Conservation (phyloP, 345 rosid genomes). For the Stellera chamaejasme region DNA sequence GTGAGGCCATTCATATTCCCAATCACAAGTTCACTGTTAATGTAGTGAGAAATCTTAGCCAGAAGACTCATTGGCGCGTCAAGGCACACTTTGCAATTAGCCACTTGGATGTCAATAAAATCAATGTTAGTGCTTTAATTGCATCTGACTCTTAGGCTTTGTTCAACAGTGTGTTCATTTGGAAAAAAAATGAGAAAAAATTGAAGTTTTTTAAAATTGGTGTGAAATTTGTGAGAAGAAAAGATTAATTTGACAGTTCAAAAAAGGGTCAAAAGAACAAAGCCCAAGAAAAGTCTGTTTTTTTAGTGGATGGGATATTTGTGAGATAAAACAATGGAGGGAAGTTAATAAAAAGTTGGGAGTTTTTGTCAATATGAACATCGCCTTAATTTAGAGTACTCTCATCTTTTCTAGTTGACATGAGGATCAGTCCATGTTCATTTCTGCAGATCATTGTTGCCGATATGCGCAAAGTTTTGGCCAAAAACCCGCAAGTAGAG, state of each 20-base stretch:
- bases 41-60: slow-evolving; percentile 92
- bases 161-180: too few species aligned
- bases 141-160: not conserved
- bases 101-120: slow-evolving; percentile 84
- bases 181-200: too few species aligned
- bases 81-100: slow-evolving; percentile 83
- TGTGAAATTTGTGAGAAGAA: too few species aligned
- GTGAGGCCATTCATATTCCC: slow-evolving; percentile 95
- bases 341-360: too few species aligned
- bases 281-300: too few species aligned
- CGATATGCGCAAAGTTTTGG: slow-evolving; percentile 95
- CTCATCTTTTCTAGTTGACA: not conserved
- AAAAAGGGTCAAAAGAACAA: too few species aligned
- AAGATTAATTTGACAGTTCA: too few species aligned
- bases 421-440: slow-evolving; percentile 7
- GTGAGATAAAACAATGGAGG: too few species aligned
- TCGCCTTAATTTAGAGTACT: not conserved
- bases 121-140: slow-evolving; percentile 47
- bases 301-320: too few species aligned
- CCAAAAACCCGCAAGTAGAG: slow-evolving; percentile 90
- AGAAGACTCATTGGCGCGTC: slow-evolving; percentile 96
- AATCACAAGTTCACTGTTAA: slow-evolving; percentile 83
- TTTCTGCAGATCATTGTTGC: slow-evolving; percentile 60
- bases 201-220: too few species aligned
- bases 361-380: too few species aligned